Evolutionary conservation across 352 stramenopile genomes (phyloP), one percentile per base, ranked within the genome.

Genomic region (Phytophthora chlamydospora): DNA sequence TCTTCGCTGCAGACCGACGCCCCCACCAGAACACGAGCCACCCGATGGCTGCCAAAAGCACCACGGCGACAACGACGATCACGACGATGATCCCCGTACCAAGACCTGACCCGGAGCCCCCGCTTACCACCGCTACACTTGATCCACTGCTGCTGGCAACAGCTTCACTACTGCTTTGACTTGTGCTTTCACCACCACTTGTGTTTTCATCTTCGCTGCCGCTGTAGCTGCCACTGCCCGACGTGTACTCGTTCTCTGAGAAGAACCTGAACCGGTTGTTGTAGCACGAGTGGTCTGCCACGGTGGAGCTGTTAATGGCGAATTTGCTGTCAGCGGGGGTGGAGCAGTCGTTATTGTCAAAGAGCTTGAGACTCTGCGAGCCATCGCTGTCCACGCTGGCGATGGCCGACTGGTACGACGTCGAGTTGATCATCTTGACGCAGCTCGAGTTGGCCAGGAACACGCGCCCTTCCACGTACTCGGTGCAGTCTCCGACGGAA

Each of bases 381-480:
- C 16, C 36, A 29, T 55, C 36, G 3, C 12, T 32, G 8, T 4
- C 19, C 44, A 57, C 17, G 48, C 27, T 49, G 3, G 54, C 54
- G 13, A 55, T 55, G 12, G 54, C 43, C 14, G 54, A 63, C 43
- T 56, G 36, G 19, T 63, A 63, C 36, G 55, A 56, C 34, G 55
- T 63, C 36, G 55, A 63, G 46, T 63, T 63, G 55, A 63, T 16
- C 55, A 63, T 49, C 45, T 38, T 54, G 31, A 57, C 7, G 36
- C 55, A 63, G 29, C 17, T 56, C 10, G 48, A 29, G 17, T 50
- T 56, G 7, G 44, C 55, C 36, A 57, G 19, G n/a, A 57, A 43
- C 10, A 49, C 55, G 41, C 45, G 17, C 0, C 55, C 55, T 42
- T 57, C 27, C 10, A 21, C 27, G 31, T 63, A 63, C 27, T 43